Percentiles rank a stretch among this genome's conserved stretches.
Evolutionary conservation across 1,284 basidiomycete genomes (phyloP).

Genomic region (Cutaneotrichosporon cyanovorans): DNA sequence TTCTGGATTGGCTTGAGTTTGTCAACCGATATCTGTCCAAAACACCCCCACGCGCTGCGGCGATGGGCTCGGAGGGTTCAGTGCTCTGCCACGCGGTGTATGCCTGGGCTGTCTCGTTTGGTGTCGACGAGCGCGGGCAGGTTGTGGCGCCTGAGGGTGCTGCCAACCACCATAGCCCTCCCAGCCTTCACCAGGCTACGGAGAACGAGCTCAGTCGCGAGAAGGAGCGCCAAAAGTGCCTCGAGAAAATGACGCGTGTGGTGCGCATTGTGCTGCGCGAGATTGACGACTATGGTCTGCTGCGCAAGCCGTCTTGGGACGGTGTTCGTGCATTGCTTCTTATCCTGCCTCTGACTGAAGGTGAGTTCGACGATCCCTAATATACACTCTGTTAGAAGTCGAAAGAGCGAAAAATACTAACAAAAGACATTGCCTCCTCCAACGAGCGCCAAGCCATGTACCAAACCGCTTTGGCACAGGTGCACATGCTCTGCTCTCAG

Average conservation of each 20-base stretch:
- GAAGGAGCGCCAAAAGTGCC: constrained; percentile 43
- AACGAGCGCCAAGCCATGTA: constrained; percentile 57
- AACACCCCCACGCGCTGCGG: constrained; percentile 50
- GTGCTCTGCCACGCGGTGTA: constrained; percentile 54
- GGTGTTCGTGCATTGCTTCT: constrained; percentile 70
- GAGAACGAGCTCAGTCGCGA: constrained; percentile 41
- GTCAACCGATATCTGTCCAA: constrained; percentile 52
- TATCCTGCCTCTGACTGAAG: constrained; percentile 69
- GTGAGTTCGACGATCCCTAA: constrained; percentile 48
- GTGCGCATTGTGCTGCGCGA: constrained; percentile 64
- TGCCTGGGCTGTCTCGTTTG: constrained; percentile 77
- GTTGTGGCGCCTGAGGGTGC: constrained; percentile 33
- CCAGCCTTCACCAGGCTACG: constrained; percentile 18
- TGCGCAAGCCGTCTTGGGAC: constrained; percentile 77
- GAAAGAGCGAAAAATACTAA: no score
- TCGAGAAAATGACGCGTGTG: constrained; percentile 53
- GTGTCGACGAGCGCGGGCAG: constrained; percentile 66
- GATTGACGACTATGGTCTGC: constrained; percentile 66
- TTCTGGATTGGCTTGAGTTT: constrained; percentile 60
- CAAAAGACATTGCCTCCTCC: constrained; percentile 49
- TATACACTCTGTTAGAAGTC: constrained; percentile 8
- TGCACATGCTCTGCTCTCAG: constrained; percentile 61
- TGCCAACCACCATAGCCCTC: constrained; percentile 12
- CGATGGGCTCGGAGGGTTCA: constrained; percentile 51
- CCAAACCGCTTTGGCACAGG: constrained; percentile 57